phyloP scores from a whole-genome alignment of 495 filamentous ascomycete species.

The Aspergillus sparsus region DNA sequence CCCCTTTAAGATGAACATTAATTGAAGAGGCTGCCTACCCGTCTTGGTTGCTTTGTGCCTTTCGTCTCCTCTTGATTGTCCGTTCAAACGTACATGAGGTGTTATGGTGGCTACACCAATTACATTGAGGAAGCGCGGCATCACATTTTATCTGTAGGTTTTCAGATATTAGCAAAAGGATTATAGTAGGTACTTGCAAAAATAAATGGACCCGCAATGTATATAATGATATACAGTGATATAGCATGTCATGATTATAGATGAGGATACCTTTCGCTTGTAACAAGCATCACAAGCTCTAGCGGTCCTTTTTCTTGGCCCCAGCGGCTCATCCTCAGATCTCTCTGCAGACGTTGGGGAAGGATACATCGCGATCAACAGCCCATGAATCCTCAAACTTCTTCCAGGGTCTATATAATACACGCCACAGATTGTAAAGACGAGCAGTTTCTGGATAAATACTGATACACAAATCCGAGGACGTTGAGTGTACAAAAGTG shows the following conservation, averaged over 20 bases:
- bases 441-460: neutral
- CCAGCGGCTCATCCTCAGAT: slow-evolving; percentile 24
- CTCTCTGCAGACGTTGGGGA: slow-evolving; percentile 24
- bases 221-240: no score
- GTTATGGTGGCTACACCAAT: slow-evolving; percentile 56
- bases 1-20: neutral
- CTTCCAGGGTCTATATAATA: no score
- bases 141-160: slow-evolving; percentile 55
- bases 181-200: neutral
- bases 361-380: slow-evolving; percentile 22
- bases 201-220: no score
- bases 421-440: no score
- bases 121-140: slow-evolving; percentile 42
- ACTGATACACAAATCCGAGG: neutral
- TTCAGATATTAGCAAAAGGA: neutral
- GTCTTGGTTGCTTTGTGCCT: slow-evolving; percentile 25
- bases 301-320: slow-evolving; percentile 33
- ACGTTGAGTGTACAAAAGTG: neutral
- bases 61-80: slow-evolving; percentile 38
- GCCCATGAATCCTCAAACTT: neutral
- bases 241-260: neutral
- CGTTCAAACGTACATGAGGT: slow-evolving; percentile 51
- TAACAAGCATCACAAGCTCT: slow-evolving; percentile 55
- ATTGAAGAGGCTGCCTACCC: slow-evolving; percentile 22
- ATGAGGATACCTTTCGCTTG: slow-evolving; percentile 44